Evolutionary conservation across 2,329 filamentous ascomycete species (phyloP), one percentile per base, ranked within the genome.

Genomic region (Fusarium scirpi): DNA sequence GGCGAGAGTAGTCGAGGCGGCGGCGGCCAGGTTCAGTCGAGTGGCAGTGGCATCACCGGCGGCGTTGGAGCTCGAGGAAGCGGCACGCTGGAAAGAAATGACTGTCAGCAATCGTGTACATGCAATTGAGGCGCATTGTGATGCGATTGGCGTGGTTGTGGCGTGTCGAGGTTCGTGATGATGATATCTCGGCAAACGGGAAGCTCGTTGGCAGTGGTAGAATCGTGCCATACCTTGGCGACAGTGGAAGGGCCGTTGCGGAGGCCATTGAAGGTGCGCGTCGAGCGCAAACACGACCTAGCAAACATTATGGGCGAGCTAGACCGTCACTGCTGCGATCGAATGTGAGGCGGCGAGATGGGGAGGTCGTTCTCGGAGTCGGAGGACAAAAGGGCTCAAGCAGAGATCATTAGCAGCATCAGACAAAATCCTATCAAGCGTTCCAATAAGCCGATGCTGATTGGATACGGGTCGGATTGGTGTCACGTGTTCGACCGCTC

Each of bases 271-370:
- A 94, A 88, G 80, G 91, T 88, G 90, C 94, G 94, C 89, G 92
- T 89, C 83, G 92, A 90, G 87, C 94, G 94, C 88, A 97, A 86
- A 85, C 90, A 90, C 85, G 94, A 94, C 89, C 94, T 92, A 86
- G 93, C 92, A 89, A 98, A 91, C 95, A 98, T 98, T 82, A 83
- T 92, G 87, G 83, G 82, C 82, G 75, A 79, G 76, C 76, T 80
- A 75, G 76, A 81, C 76, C 76, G 78, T 77, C 77, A 74, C 78
- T 78, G 79, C 76, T 78, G 78, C 78, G 74, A 78, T 80, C 76
- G 73, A 77, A 73, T 74, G 65, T 74, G 71, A 75, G 76, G 75
- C 78, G 78, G 76, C 78, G 76, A 66, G 56, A 79, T 80, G 77
- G 73, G 76, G 73, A 73, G 53, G 70, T 79, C 78, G 78, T 73